Evolutionary conservation across 1,284 basidiomycete species (phyloP), one percentile per base, ranked within the genome.

Genomic region (Sporisorium exsertum): DNA sequence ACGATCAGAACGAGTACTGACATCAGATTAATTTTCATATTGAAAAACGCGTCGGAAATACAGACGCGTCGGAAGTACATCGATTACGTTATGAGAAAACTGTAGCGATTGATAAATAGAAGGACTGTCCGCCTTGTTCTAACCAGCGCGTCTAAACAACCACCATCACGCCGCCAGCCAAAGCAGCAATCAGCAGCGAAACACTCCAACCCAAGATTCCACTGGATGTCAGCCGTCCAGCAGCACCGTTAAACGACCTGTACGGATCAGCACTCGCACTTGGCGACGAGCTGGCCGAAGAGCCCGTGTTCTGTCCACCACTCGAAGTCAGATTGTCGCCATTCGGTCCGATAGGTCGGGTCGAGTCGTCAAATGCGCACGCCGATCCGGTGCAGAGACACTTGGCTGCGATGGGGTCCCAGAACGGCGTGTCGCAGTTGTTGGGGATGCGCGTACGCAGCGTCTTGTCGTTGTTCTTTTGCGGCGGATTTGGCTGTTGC

Each of bases 341-440:
- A 37, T 80, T 80, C 22, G 79, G 78, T 2, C 81, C 80, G 42
- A 83, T 83, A 5, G 78, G 47, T 4, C 81, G 64, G 13, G 81
- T 82, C 29, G 61, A 70, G 42, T 83, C 81, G 46, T 61, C 76
- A 64, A 78, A 83, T 13, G 65, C 75, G 24, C 72, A 76, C 50
- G 56, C 50, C 40, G 64, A 58, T 32, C 77, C 77, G 3, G 50
- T 62, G 67, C 78, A 80, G 4, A 82, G 64, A 58, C 81, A 83
- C 64, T 82, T 83, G 47, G 64, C 77, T 0, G 58, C 80, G 24
- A 83, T 58, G 3, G 81, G 81, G 32, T 83, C 81, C 81, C 81
- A 83, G 64, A 73, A 83, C 16, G 81, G 71, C 42, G 81, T 83
- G 58, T 76, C 74, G 61, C 81, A 83, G 46, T 67, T 76, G 58